These are phyloP conservation scores for Santalum album DNA, from an alignment of 164 flowering plant species.

Conservation along the genomic window DNA sequence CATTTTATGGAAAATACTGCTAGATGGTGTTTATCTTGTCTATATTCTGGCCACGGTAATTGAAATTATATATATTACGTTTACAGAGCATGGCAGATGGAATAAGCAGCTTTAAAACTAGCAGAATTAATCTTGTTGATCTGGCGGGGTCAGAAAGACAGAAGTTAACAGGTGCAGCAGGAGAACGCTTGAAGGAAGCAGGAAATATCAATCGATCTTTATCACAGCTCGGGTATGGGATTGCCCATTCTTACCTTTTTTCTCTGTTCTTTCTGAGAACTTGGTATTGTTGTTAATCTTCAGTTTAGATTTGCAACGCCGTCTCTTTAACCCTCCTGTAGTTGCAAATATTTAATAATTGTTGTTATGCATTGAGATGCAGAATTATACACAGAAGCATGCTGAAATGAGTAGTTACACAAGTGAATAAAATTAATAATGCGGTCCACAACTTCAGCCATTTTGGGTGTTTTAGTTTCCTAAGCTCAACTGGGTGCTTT, in stretches of 20 bases:
- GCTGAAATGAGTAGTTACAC: too few species aligned
- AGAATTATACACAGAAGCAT: too few species aligned
- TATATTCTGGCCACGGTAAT: neutral
- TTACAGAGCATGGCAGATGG: constrained; percentile 64
- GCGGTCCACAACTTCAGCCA: too few species aligned
- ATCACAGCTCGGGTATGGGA: constrained; percentile 93
- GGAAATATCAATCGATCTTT: constrained; percentile 95
- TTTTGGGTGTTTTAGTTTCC: too few species aligned
- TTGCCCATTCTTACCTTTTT: neutral
- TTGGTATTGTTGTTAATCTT: neutral
- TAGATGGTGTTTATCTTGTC: neutral
- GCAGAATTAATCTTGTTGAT: constrained; percentile 96
- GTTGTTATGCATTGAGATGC: too few species aligned
- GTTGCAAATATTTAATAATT: too few species aligned
- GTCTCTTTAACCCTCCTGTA: neutral
- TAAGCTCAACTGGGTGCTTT: too few species aligned
- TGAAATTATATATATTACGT: neutral
- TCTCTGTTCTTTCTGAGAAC: neutral
- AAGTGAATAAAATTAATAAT: too few species aligned
- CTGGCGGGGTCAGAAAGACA: constrained; percentile 99
- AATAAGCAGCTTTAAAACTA: constrained; percentile 69
- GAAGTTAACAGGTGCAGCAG: constrained; percentile 91
- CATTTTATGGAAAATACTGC: neutral
- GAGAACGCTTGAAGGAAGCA: constrained; percentile 94
- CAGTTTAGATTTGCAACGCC: neutral